Evolutionary conservation across 1,284 basidiomycete species (phyloP).

Genomic region (Malassezia nana): DNA sequence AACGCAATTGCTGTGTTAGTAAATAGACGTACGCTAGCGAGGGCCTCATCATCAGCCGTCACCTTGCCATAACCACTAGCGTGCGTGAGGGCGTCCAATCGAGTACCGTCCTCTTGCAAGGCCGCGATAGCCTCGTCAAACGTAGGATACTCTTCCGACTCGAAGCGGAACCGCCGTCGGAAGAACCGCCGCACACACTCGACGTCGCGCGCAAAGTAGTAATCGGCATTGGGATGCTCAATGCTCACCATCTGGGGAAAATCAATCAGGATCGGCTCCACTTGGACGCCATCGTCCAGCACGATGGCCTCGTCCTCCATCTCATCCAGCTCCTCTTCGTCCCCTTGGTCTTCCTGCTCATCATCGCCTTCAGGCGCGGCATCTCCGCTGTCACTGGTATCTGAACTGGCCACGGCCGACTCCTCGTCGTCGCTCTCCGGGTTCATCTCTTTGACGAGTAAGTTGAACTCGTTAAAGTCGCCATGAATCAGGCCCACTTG

Average conservation of each 20-base stretch:
- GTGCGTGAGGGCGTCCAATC: conserved; percentile 33
- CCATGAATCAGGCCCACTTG: conserved; percentile 89
- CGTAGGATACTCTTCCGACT: conserved; percentile 70
- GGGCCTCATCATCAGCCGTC: conserved; percentile 26
- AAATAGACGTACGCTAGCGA: conserved; percentile 24
- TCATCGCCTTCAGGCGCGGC: conserved; percentile 1
- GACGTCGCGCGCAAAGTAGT: conserved; percentile 97
- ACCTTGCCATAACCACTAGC: conserved; percentile 36
- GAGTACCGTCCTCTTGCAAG: conserved; percentile 6
- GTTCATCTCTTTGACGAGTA: conserved; percentile 62
- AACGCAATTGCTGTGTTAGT: neutral
- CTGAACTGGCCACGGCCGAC: neutral
- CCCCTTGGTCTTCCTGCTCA: conserved; percentile 16
- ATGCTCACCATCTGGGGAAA: conserved; percentile 99
- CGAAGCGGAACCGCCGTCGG: conserved; percentile 78
- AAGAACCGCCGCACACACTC: conserved; percentile 93
- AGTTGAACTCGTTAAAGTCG: conserved; percentile 99
- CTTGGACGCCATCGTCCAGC: conserved; percentile 61
- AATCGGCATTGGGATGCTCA: conserved; percentile 91
- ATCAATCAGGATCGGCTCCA: conserved; percentile 87
- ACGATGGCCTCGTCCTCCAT: conserved; percentile 50
- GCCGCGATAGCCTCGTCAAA: conserved; percentile 30
- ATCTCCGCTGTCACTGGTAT: conserved; percentile 18
- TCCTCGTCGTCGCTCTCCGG: conserved; percentile 7
- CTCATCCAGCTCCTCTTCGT: conserved; percentile 24